Evolutionary conservation across 2,329 filamentous ascomycete species (phyloP), one percentile per base, ranked within the genome.

Genomic region (Sarocladium oryzae): DNA sequence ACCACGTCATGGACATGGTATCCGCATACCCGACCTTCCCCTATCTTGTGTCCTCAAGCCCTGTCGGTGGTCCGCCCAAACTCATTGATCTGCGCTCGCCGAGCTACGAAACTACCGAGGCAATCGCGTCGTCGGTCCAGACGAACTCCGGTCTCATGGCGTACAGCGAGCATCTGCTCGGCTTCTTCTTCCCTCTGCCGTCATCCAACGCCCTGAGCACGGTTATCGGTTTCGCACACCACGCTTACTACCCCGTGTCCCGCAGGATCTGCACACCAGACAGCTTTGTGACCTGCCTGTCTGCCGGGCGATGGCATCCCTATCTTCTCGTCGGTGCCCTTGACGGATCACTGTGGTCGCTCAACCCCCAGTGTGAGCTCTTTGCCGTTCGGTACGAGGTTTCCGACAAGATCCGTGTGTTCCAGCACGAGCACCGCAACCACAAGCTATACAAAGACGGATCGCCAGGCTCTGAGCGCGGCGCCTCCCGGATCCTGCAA

Each of bases 11-110:
- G 54, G 77, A 82, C 56, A 70, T 83, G 28, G 70, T 71, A 52
- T 76, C 77, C 0, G 77, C 72, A 18, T 81, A 79, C 55, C 79
- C 79, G 3, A 77, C 78, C 1, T 67, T 76, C 52, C 79, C 79
- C 0, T 78, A 77, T 55, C 60, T 81, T 8, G 66, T 82, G n/a
- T 73, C 75, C 6, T 79, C 78, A 1, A 69, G 72, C 3, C 78
- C 79, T 0, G 67, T 81, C 13, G 77, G 77, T 18, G 79, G 79
- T 50, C 70, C 74, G 20, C 65, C 73, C 20, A 77, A 75, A 20
- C 60, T 82, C 9, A 68, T 78, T 4, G 78, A 83, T 60, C 65
- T 83, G 9, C 69, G 68, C 20, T 68, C 72, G 21, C 78, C 79
- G 1, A 76, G 72, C 56, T 68, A 66, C 54, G 78, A 82, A 58